Conservation (phyloP, 805 yeast genomes). For the Lipomyces chichibuensis region DNA sequence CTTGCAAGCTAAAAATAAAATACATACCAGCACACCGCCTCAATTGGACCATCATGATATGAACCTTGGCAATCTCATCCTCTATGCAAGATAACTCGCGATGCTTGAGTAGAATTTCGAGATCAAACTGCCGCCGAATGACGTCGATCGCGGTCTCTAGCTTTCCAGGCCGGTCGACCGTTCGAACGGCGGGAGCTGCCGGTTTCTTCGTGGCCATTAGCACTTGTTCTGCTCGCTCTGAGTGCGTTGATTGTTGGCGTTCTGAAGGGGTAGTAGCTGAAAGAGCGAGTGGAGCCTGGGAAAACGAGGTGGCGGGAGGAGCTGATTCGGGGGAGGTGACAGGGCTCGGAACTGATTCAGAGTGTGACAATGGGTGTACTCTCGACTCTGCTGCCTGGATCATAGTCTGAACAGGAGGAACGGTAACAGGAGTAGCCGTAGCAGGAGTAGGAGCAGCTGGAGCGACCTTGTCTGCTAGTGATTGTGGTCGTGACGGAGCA, state of each 20-base stretch:
- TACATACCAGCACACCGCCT: slow-evolving; percentile 35
- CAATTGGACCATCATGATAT: slow-evolving; percentile 44
- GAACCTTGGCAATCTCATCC: slow-evolving; percentile 44
- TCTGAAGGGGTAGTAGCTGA: slow-evolving; percentile 1
- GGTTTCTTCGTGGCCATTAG: background rate
- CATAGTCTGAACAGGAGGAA: background rate
- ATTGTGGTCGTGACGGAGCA: slow-evolving; percentile 1
- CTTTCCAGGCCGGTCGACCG: background rate
- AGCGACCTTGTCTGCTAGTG: background rate
- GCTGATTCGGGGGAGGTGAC: background rate
- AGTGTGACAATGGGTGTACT: background rate
- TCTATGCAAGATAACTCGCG: slow-evolving; percentile 43
- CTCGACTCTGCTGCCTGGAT: slow-evolving; percentile 2
- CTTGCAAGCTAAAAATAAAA: background rate
- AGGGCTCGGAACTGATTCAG: background rate
- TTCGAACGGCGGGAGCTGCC: slow-evolving; percentile 10
- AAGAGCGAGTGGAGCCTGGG: background rate
- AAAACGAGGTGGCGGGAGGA: slow-evolving; percentile 3
- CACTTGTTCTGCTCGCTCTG: background rate
- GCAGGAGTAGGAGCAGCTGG: background rate
- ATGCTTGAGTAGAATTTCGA: slow-evolving; percentile 46
- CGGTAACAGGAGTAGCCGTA: background rate
- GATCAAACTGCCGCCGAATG: slow-evolving; percentile 42
- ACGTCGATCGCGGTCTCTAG: slow-evolving; percentile 22
- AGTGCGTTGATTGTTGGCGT: background rate